Evolutionary conservation across 2,329 filamentous ascomycete species (phyloP).

Genomic region (Penicillium sp.): DNA sequence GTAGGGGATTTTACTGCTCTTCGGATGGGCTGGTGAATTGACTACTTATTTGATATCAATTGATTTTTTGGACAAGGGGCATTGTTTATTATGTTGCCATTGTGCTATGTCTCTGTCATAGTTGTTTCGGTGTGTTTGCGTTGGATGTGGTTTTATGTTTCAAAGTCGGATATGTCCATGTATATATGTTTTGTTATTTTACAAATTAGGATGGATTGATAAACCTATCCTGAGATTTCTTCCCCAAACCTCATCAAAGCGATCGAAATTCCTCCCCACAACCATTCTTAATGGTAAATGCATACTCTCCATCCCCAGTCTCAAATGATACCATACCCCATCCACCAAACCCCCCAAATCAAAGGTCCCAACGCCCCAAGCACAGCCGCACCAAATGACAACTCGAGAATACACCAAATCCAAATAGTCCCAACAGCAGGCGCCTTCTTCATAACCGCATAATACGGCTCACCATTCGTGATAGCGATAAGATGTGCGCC

Average conservation of each 20-base stretch:
- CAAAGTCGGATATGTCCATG: not conserved
- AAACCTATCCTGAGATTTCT: not conserved
- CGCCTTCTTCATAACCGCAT: slow-evolving; percentile 86
- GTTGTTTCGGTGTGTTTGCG: not conserved
- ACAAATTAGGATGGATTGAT: not conserved
- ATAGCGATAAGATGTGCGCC: slow-evolving; percentile 81
- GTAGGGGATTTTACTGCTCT: not conserved
- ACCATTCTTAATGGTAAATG: not conserved
- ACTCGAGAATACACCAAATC: slow-evolving; percentile 90
- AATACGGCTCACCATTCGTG: slow-evolving; percentile 76
- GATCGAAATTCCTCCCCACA: not conserved
- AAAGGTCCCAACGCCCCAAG: slow-evolving; percentile 54
- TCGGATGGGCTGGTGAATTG: not conserved
- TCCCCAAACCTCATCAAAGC: not conserved
- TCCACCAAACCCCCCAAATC: slow-evolving; percentile 54
- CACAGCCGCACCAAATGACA: slow-evolving; percentile 68
- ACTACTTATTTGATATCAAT: not conserved
- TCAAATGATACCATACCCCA: slow-evolving; percentile 50
- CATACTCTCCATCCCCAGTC: not conserved
- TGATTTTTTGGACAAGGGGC: not conserved
- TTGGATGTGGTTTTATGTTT: not conserved
- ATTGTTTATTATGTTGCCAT: not conserved
- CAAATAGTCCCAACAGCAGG: slow-evolving; percentile 87
- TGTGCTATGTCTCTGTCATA: not conserved
- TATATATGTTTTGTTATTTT: not conserved